phyloP scores from a whole-genome alignment of 768 basidiomycete genomes.

The Coprinopsis marcescibilis region DNA sequence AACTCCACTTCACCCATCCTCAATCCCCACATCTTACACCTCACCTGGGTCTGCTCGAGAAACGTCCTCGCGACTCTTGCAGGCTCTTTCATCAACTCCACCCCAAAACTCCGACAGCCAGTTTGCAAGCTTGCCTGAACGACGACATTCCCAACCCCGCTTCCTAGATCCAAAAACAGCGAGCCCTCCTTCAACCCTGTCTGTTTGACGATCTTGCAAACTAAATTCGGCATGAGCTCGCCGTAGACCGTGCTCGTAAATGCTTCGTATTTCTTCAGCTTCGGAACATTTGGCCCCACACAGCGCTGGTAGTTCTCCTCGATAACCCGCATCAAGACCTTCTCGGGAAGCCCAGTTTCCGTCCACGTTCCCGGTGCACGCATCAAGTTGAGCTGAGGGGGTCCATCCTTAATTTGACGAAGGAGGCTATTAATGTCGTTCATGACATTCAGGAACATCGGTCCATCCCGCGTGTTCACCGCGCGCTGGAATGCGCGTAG shows the following conservation, averaged over 20 bases:
- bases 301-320: constrained; percentile 93
- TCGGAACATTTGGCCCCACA: constrained; percentile 85
- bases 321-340: constrained; percentile 67
- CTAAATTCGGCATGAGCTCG: constrained; percentile 79
- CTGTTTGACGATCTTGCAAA: constrained; percentile 61
- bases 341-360: constrained; percentile 49
- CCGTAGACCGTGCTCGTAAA: constrained; percentile 87
- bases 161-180: constrained; percentile 79
- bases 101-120: constrained; percentile 72
- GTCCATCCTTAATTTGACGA: constrained; percentile 52
- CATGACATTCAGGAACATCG: constrained; percentile 62
- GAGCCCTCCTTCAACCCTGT: constrained; percentile 54
- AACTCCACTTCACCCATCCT: constrained; percentile 68
- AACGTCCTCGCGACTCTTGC: constrained; percentile 76
- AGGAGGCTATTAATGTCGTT: constrained; percentile 57
- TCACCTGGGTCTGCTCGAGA: constrained; percentile 62
- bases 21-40: constrained; percentile 92
- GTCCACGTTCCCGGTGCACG: constrained; percentile 45
- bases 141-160: constrained; percentile 82
- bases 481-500: constrained; percentile 66
- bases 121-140: constrained; percentile 78
- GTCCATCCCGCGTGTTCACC: constrained; percentile 63
- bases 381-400: constrained; percentile 46
- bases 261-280: constrained; percentile 73
- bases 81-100: constrained; percentile 73